Evolutionary conservation across 768 basidiomycete genomes (phyloP), one percentile per base, ranked within the genome.

Genomic region (Favolaschia claudopus): DNA sequence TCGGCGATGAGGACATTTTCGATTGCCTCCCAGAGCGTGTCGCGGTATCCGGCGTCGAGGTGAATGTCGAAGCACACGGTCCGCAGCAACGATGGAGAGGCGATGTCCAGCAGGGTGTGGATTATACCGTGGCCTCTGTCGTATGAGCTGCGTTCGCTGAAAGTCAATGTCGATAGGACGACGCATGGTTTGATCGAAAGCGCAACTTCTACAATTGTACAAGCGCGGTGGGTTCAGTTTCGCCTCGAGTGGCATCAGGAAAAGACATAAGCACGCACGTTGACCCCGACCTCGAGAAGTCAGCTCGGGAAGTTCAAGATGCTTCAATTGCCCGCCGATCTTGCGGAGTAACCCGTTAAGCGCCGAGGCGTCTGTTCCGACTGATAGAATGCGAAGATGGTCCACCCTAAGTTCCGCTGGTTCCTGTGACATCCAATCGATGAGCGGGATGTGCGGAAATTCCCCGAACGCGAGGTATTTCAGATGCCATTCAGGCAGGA

Each of bases 11-110:
- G 31, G n/a, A 29, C n/a, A 4, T 9, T 25, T 14, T 43, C 59
- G 34, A 60, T 10, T 5, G 48, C 46, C 40, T 50, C 59, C 59
- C 59, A 60, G 6, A 34, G 53, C 24, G 55, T 37, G 34, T 60
- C 59, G 19, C 40, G 44, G 27, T 49, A 54, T 13, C 38, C 40
- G 7, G 39, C 20, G 53, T 31, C 37, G 20, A 60, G 39, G 22
- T 28, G 29, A 9, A 55, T 38, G 14, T 50, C 29, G 53, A 60
- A 55, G 19, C 46, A 40, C 25, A 60, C 27, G 33, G 59, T 49
- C 33, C 27, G 9, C 5, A 60, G 53, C n/a, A 22, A 10, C 27
- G 2, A 7, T 5, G 51, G 25, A 1, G 59, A 31, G 27, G 44
- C 7, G 28, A 50, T 22, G 15, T 60, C 52, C 12, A 40, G 3